Conservation (phyloP, 2,329 filamentous ascomycete genomes). For the Immersiporthe knoxdaviesiana region DNA sequence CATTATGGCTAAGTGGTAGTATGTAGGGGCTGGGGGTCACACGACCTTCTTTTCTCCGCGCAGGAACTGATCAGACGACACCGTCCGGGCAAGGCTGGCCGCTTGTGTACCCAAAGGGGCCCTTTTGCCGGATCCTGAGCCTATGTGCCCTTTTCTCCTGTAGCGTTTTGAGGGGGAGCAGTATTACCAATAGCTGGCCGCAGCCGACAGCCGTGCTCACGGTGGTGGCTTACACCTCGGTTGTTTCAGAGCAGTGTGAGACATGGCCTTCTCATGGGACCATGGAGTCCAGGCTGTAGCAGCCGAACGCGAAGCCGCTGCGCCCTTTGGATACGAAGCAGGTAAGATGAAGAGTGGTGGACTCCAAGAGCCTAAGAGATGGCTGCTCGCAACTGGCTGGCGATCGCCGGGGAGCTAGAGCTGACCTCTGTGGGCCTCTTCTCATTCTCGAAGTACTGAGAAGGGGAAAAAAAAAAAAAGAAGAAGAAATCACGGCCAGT, state of each 20-base stretch:
- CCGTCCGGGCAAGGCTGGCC: conserved; percentile 15
- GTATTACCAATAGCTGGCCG: background rate
- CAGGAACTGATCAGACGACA: conserved; percentile 29
- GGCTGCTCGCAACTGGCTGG: too few relatives aligned
- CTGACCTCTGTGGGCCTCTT: background rate
- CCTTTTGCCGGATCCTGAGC: conserved; percentile 1
- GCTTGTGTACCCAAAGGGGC: background rate
- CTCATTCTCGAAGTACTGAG: background rate
- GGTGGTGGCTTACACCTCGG: conserved; percentile 1
- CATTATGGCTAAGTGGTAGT: background rate
- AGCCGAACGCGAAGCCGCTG: background rate
- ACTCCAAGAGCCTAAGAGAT: background rate
- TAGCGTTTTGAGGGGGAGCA: background rate
- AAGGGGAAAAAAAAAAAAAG: background rate
- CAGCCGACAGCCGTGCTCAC: background rate
- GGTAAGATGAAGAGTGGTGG: background rate
- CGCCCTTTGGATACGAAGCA: background rate
- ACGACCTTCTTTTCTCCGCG: conserved; percentile 26
- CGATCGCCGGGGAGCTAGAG: background rate
- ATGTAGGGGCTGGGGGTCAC: conserved; percentile 24
- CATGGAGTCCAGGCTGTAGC: background rate
- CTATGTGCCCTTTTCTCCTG: too few relatives aligned
- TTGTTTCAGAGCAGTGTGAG: conserved; percentile 2
- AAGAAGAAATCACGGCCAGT: background rate
- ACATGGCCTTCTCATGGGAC: conserved; percentile 4